A percentile compares a stretch with the other conserved stretches of the same genome.
Evolutionary conservation across 129 eudicot species (phyloP).

Genomic region (Helianthus annuus): HanXRQr2.0-SUNRISE NC_035444.2:36106021-36106520

Average conservation of each 20-base stretch:
- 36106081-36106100: slow-evolving; percentile 97
- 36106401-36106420: slow-evolving; percentile 67
- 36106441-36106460: slow-evolving; percentile 46
- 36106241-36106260: slow-evolving; percentile 97
- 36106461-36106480: slow-evolving; percentile 32
- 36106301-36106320: slow-evolving; percentile 63
- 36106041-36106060: slow-evolving; percentile 91
- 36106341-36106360: neutral
- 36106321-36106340: neutral
- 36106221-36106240: slow-evolving; percentile 48
- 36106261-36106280: slow-evolving; percentile 92
- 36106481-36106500: too few species aligned
- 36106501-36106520: too few species aligned
- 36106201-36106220: neutral
- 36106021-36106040: neutral
- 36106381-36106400: slow-evolving; percentile 95
- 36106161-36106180: neutral
- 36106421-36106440: slow-evolving; percentile 58
- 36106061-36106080: slow-evolving; percentile 80
- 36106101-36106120: slow-evolving; percentile 65
- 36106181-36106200: neutral
- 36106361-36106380: slow-evolving; percentile 5
- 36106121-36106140: neutral
- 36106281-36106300: slow-evolving; percentile 94
- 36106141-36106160: neutral